A percentile compares a stretch with the other conserved stretches of the same genome.
Evolutionary conservation across 2,329 filamentous ascomycete species (phyloP).

Genomic region (Aspergillus brunneoviolaceus): DNA sequence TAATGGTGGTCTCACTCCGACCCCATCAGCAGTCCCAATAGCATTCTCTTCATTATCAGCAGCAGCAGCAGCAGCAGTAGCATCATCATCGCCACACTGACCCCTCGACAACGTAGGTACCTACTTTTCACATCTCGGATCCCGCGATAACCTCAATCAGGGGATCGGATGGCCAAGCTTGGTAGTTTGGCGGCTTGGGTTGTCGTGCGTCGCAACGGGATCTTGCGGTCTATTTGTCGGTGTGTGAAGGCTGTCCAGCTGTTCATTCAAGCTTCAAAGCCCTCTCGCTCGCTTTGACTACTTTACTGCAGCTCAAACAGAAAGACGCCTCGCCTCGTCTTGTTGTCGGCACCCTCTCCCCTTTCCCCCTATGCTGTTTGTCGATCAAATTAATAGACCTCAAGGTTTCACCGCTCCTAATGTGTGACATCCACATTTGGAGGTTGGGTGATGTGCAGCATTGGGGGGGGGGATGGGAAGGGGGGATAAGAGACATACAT

Average conservation of each 20-base stretch:
- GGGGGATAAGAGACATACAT: neutral
- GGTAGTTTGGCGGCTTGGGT: conserved; percentile 4
- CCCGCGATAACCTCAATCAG: neutral
- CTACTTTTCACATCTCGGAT: neutral
- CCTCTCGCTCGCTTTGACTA: neutral
- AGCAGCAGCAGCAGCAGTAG: neutral
- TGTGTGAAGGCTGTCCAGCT: conserved; percentile 1
- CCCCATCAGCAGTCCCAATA: neutral
- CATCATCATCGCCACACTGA: neutral
- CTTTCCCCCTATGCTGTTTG: neutral
- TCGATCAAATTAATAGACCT: neutral
- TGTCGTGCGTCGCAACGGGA: conserved; percentile 9
- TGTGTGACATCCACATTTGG: conserved; percentile 17
- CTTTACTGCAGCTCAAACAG: neutral
- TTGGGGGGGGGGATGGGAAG: neutral
- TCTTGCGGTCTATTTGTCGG: conserved; percentile 7
- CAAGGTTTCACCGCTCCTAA: conserved; percentile 11
- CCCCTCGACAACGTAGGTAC: neutral
- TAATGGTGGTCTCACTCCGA: neutral
- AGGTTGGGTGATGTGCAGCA: conserved; percentile 10
- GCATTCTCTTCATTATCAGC: too few species aligned
- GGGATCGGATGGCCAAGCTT: neutral
- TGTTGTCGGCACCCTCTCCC: neutral
- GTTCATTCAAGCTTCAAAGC: neutral
- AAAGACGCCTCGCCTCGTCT: neutral